Evolutionary conservation across 331 rosid species (phyloP).

Genomic region (Malus hybrid): DNA sequence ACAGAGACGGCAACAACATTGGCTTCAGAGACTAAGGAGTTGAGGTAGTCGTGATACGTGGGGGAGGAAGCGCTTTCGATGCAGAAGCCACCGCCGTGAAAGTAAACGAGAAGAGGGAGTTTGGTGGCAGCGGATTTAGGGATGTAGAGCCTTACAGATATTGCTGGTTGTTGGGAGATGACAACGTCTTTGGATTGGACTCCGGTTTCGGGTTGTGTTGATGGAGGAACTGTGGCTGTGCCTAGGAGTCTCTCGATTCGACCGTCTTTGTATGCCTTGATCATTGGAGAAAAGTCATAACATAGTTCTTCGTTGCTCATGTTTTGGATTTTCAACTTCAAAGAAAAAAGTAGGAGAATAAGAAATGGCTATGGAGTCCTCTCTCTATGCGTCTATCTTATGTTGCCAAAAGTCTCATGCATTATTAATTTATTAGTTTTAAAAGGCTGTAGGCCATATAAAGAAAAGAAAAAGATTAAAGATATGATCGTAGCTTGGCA

Average conservation of each 20-base stretch:
- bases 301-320: neutral
- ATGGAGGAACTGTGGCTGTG: slow-evolving; percentile 1
- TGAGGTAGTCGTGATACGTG: neutral
- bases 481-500: too few species aligned
- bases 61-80: slow-evolving; percentile 6
- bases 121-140: slow-evolving; percentile 1
- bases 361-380: too few species aligned
- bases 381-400: too few species aligned
- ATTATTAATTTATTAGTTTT: too few species aligned
- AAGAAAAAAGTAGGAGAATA: too few species aligned
- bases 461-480: too few species aligned
- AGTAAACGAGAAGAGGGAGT: slow-evolving; percentile 16
- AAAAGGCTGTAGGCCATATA: too few species aligned
- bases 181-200: slow-evolving; percentile 22
- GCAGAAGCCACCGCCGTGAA: slow-evolving; percentile 26
- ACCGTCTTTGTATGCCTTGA: slow-evolving; percentile 11
- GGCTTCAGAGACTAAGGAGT: neutral
- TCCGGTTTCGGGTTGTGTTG: neutral
- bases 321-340: too few species aligned
- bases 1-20: slow-evolving; percentile 13
- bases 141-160: slow-evolving; percentile 12
- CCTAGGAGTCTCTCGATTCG: slow-evolving; percentile 8
- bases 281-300: neutral
- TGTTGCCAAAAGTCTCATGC: too few species aligned
- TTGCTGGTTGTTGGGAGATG: slow-evolving; percentile 1